Evolutionary conservation across 2,329 filamentous ascomycete genomes (phyloP).

Genomic region (Ophiosphaerella korrae): DNA sequence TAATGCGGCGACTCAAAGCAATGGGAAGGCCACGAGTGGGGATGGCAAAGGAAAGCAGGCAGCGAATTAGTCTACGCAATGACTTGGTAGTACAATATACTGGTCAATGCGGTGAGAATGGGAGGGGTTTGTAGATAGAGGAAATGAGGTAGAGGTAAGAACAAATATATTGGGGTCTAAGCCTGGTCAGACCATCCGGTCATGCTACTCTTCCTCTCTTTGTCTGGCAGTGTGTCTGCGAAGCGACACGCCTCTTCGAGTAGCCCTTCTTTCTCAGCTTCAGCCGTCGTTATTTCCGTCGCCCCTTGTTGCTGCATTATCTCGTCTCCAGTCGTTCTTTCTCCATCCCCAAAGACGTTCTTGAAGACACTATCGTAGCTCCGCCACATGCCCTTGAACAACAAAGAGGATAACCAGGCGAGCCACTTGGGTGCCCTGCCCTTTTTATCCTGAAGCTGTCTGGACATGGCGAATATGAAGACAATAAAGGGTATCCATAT

Average conservation of each 20-base stretch:
- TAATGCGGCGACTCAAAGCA: neutral
- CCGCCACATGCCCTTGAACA: conserved; percentile 66
- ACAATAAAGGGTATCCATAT: conserved; percentile 65
- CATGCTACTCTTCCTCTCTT: no score
- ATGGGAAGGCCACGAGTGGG: neutral
- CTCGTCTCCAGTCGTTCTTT: conserved; percentile 60
- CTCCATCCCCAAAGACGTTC: conserved; percentile 81
- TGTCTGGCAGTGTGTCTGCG: no score
- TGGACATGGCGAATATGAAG: conserved; percentile 56
- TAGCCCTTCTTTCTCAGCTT: conserved; percentile 17
- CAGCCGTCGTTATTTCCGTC: neutral
- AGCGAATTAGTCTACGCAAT: no score
- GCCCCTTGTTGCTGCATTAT: conserved; percentile 1
- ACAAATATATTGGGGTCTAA: no score
- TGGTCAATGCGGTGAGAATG: no score
- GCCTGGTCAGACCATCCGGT: no score
- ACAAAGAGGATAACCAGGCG: conserved; percentile 53
- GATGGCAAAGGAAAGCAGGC: neutral
- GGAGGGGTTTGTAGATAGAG: no score
- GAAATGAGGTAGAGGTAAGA: no score
- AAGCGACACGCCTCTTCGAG: conserved; percentile 10
- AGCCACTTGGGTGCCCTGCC: conserved; percentile 75
- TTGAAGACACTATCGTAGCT: conserved; percentile 70
- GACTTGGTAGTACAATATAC: no score
- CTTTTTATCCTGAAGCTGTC: conserved; percentile 64